Evolutionary conservation across 192 early-diverging fungal species (phyloP).

Genomic region (Rhizophagus prolifer): DNA sequence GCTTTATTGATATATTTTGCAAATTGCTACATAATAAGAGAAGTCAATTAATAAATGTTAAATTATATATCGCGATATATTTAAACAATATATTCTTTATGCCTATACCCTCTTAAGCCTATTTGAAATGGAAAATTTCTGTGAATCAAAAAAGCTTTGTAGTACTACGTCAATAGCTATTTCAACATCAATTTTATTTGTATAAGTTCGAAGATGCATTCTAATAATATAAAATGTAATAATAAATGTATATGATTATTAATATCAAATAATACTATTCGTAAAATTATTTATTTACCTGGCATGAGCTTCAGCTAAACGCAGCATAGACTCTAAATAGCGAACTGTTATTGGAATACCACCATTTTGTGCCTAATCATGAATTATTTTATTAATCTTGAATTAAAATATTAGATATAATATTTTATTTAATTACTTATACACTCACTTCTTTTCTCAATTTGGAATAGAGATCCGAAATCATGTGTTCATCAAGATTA

Average conservation of each 20-base stretch:
- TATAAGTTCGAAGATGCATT: conserved; percentile 94
- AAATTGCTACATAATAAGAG: not conserved
- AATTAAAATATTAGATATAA: not conserved
- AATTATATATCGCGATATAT: not conserved
- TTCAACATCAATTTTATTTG: conserved; percentile 88
- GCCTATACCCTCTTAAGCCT: conserved; percentile 57
- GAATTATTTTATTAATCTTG: not conserved
- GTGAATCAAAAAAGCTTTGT: conserved; percentile 87
- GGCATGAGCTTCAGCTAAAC: conserved; percentile 85
- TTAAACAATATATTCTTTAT: not conserved
- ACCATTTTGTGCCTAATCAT: conserved; percentile 53
- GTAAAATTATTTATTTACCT: conserved; percentile 34
- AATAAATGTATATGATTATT: not conserved
- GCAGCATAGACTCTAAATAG: conserved; percentile 84
- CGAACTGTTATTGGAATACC: conserved; percentile 87
- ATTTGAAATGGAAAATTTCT: conserved; percentile 90
- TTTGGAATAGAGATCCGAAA: conserved; percentile 88
- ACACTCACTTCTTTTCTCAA: conserved; percentile 80
- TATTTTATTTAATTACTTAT: conserved; percentile 10
- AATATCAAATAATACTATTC: too few relatives aligned
- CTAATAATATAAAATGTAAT: not conserved
- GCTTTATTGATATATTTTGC: conserved; percentile 28
- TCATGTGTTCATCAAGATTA: conserved; percentile 85
- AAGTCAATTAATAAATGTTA: not conserved
- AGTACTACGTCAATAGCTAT: conserved; percentile 88